Base-by-base conservation (phyloP, 495 filamentous ascomycete genomes). In the Penicillium paradoxum region DNA sequence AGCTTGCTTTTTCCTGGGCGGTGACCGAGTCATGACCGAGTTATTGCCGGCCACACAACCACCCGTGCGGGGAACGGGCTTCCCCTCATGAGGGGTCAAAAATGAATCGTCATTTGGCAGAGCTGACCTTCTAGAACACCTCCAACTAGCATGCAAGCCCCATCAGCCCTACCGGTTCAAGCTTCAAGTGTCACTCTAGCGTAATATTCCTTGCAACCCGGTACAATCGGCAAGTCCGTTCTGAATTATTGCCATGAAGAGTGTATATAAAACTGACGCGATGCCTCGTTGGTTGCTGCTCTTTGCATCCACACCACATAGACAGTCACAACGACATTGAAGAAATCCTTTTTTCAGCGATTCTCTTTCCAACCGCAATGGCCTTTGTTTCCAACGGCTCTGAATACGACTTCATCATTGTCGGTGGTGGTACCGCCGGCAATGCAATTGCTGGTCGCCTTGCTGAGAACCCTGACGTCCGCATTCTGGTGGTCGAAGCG, bases 371-470 rank as follows among this genome's bases (percentile, higher is more conserved):
- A 43, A 43, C 14, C 29, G 13, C 21, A 8, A 27, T 69, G 66
- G 56, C 56, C 11, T 47, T 51, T 4, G 43, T 60, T 21, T 59
- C 57, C 25, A 67, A 32, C 29, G 29, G 29, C 29, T 32, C 63
- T 15, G 51, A 68, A 40, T 72, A 58, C 55, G 68, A 71, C 56
- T 74, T 71, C 54, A 62, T 74, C 46, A 45, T 74, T 38, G 64
- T 73, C 22, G 78, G 78, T 2, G 83, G 81, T 42, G 83, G 83
- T 8, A 84, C 81, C 0, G 80, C 80, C 4, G 82, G 83, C 22
- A 73, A 72, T 49, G 71, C 73, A 3, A 66, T 85, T n/a, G 83
- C 83, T 7, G 75, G 76, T 15, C 76, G 83, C 27, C 73, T 86
- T 14, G 81, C 81, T 8, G 73, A 77, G 36, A 79, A 81, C 33